Conservation (phyloP, 2,329 filamentous ascomycete species). For the Apiospora rasikravindrae region DNA sequence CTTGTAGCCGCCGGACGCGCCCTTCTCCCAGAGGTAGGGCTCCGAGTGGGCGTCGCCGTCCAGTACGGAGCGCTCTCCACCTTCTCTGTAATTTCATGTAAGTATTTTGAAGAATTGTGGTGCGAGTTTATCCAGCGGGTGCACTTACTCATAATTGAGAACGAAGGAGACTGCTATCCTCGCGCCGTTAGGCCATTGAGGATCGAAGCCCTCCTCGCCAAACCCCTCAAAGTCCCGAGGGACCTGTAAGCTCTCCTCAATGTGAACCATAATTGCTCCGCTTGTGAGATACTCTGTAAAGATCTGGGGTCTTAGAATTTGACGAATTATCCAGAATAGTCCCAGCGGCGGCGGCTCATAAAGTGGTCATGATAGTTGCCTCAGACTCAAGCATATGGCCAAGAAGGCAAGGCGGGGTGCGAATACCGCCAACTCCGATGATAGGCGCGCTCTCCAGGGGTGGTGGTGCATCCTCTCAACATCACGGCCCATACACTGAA, state of each 20-base stretch:
- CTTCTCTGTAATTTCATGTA: conserved; percentile 28
- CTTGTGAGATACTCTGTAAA: neutral
- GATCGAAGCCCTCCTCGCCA: conserved; percentile 32
- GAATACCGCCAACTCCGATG: conserved; percentile 6
- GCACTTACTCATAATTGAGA: conserved; percentile 30
- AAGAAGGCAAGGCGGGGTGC: neutral
- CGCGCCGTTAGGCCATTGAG: conserved; percentile 32
- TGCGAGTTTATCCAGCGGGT: neutral
- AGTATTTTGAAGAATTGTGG: neutral
- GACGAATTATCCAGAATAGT: neutral
- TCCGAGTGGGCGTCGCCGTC: conserved; percentile 33
- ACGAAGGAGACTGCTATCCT: conserved; percentile 32
- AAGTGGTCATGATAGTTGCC: neutral
- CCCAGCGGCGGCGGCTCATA: neutral
- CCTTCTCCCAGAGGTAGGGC: conserved; percentile 34
- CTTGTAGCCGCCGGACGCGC: conserved; percentile 31
- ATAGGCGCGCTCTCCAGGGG: neutral
- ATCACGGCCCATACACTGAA: neutral
- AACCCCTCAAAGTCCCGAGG: conserved; percentile 34
- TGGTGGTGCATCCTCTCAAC: neutral
- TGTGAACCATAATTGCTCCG: conserved; percentile 24
- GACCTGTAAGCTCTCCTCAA: conserved; percentile 25
- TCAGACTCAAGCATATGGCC: neutral
- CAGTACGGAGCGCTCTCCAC: conserved; percentile 33
- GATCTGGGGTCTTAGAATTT: neutral